Evolutionary conservation across 1,284 basidiomycete genomes (phyloP), one percentile per base, ranked within the genome.

Genomic region (Irpex rosettiformis): DNA sequence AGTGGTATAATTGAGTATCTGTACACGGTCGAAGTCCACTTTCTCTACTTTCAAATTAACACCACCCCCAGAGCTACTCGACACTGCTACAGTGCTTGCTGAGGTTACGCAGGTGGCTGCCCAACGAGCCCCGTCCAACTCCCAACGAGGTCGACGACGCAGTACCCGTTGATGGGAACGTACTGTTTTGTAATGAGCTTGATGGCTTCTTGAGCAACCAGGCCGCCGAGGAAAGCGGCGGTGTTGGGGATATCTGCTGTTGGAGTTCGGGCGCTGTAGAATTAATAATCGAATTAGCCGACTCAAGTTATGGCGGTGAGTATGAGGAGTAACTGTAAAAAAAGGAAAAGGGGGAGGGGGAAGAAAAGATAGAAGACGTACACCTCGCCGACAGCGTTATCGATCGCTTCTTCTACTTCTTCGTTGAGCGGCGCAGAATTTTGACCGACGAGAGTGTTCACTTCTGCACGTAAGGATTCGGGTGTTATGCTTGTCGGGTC

Each of bases 141-240:
- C 61, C 89, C 87, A 54, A 98, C 84, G 60, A 98, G 81, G 75
- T 99, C 95, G 56, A 96, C 80, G 25, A 94, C 79, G 64, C 91
- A 93, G 61, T 89, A 90, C 21, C 94, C 93, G 66, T 91, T 86
- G 58, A 97, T 82, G 2, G 96, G 96, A 21, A 94, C 81, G 72
- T 99, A 99, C 75, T 99, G 97, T 69, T 88, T 88, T 61, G 96
- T 98, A 66, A 98, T 89, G 73, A 98, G 82, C 81, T 99, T 99
- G 82, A 99, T 98, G 5, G 88, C 87, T 73, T 99, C 97, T 67
- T 99, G 97, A n/a, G 94, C 94, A 25, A 96, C 91, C 18, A 99
- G 73, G 0, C 96, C 97, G 13, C 97, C 97, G 2, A 98, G 75
- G 68, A 99, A 86, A 0, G 95, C 95, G 0, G 97, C 93, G 0